These are phyloP conservation scores for Lentinula lateritia DNA, from an alignment of 768 basidiomycete species.

Conservation along the genomic window DNA sequence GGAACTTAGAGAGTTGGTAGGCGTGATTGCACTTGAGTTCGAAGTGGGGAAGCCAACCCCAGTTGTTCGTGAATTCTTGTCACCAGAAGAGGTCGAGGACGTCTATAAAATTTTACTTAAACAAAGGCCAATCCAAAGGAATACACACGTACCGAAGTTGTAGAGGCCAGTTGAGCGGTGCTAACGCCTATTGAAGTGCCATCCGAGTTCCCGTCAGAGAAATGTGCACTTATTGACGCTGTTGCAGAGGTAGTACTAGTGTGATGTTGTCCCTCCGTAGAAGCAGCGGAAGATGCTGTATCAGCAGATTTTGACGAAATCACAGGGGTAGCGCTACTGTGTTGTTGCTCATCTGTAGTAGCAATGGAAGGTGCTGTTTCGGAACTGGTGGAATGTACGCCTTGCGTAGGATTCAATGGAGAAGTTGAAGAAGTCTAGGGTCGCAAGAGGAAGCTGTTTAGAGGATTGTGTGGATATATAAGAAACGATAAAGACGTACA, in stretches of 20 bases:
- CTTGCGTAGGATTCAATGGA: background rate
- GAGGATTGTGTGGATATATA: background rate
- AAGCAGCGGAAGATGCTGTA: background rate
- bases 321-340: background rate
- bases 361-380: background rate
- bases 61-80: background rate
- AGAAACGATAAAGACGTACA: background rate
- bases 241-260: background rate
- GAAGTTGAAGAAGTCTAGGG: background rate
- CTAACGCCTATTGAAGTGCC: background rate
- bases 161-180: background rate
- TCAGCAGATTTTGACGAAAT: background rate
- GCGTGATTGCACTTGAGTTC: background rate
- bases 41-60: background rate
- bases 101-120: background rate
- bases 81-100: background rate
- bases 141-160: background rate
- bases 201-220: background rate
- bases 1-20: background rate
- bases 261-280: background rate
- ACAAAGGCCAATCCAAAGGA: background rate
- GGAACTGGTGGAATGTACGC: background rate
- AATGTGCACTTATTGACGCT: background rate
- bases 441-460: background rate
- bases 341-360: background rate